Evolutionary conservation across 2,329 filamentous ascomycete species (phyloP).

Genomic region (Aotearoamyces nothofagi): DNA sequence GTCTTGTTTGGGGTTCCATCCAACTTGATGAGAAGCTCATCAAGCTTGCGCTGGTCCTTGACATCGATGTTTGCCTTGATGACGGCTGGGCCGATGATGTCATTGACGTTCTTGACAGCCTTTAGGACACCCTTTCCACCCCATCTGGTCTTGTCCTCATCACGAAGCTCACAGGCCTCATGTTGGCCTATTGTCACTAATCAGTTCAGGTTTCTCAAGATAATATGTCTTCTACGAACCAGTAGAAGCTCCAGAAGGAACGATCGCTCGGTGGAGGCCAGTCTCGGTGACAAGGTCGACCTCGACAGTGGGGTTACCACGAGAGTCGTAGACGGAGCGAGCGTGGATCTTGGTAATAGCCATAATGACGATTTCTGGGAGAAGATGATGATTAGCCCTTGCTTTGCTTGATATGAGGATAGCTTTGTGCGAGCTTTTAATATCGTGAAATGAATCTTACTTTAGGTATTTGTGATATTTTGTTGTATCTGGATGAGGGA

Average conservation of each 20-base stretch:
- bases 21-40: slow-evolving; percentile 73
- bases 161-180: slow-evolving; percentile 82
- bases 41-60: slow-evolving; percentile 73
- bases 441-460: too few species aligned
- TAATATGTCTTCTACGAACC: slow-evolving; percentile 52
- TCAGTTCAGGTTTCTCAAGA: too few species aligned
- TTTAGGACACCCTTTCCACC: slow-evolving; percentile 76
- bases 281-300: slow-evolving; percentile 94
- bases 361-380: slow-evolving; percentile 44
- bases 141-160: slow-evolving; percentile 80
- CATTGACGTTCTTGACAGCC: slow-evolving; percentile 78
- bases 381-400: too few species aligned
- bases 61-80: slow-evolving; percentile 75
- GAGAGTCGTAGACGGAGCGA: slow-evolving; percentile 96
- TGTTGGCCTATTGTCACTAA: slow-evolving; percentile 59
- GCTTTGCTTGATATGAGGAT: too few species aligned
- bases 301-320: slow-evolving; percentile 95
- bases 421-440: too few species aligned
- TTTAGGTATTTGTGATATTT: too few species aligned
- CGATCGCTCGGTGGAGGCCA: slow-evolving; percentile 92
- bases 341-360: slow-evolving; percentile 81
- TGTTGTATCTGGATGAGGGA: too few species aligned
- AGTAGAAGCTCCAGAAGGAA: slow-evolving; percentile 91
- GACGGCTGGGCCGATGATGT: slow-evolving; percentile 61
- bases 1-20: slow-evolving; percentile 79